These are phyloP conservation scores for Solioccasus polychromus DNA, from an alignment of 768 basidiomycete species.

Conservation along the genomic window DNA sequence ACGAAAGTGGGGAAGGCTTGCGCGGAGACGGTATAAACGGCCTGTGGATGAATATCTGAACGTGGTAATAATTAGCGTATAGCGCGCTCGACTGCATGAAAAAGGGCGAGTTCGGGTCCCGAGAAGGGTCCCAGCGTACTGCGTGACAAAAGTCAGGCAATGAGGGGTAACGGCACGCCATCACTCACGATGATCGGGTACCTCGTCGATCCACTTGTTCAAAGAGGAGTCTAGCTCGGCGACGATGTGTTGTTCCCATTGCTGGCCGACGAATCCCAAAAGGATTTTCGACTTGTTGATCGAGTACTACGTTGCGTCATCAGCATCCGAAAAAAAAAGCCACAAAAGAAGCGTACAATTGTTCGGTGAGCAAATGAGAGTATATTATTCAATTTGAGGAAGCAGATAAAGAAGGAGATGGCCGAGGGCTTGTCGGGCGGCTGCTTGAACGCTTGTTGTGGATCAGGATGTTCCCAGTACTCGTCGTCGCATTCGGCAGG, in stretches of 20 bases:
- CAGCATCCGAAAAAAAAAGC: background rate
- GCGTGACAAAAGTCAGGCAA: constrained; percentile 14
- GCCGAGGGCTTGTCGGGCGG: constrained; percentile 56
- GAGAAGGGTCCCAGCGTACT: constrained; percentile 46
- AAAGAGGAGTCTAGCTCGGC: constrained; percentile 72
- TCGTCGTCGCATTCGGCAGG: constrained; percentile 70
- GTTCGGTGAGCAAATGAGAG: constrained; percentile 60
- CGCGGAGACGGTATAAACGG: constrained; percentile 71
- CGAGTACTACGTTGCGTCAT: constrained; percentile 51
- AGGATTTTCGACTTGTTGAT: constrained; percentile 61
- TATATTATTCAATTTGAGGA: constrained; percentile 60
- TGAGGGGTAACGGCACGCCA: too few species aligned
- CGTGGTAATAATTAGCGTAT: constrained; percentile 52
- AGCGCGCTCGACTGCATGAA: constrained; percentile 51
- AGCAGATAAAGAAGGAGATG: constrained; percentile 50
- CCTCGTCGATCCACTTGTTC: constrained; percentile 73
- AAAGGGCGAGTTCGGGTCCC: constrained; percentile 33
- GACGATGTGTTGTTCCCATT: constrained; percentile 66
- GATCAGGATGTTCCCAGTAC: constrained; percentile 55
- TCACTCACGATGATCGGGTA: constrained; percentile 46
- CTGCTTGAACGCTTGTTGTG: constrained; percentile 54
- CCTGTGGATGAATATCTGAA: constrained; percentile 72
- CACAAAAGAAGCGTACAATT: constrained; percentile 39
- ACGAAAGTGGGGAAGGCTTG: constrained; percentile 44
- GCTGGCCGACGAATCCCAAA: constrained; percentile 44